Evolutionary conservation across 106 monocot genomes (phyloP), one percentile per base, ranked within the genome.

Genomic region (Posidonia australis): DNA sequence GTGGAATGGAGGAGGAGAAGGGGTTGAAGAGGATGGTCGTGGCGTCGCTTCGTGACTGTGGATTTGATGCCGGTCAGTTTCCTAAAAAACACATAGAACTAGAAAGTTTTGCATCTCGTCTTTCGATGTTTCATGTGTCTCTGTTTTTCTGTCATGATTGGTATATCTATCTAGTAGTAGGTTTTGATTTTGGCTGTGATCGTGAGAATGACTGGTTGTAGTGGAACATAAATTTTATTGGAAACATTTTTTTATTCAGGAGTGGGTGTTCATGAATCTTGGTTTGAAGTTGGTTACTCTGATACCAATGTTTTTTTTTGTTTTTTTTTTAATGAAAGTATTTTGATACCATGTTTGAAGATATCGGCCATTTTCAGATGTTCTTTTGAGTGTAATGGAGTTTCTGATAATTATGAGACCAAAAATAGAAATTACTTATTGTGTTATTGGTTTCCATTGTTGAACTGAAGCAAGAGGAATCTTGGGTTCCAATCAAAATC

Each of bases 11-110:
- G 60, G 74, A 26, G 2, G 70, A 65, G 61, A 6, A 32, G 2
- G 71, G 60, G 54, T 12, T 65, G 26, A 76, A 66, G 46, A 66
- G 61, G 46, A 65, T 67, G 43, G 48, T 90, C 17, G 36, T 79
- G 58, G 41, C 52, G 43, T 42, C 68, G 64, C 73, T 90, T 27
- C 54, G 78, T 11, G 52, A 62, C 0, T 31, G 23, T 10, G 86
- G 83, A 2, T 72, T 78, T 18, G 78, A 90, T 55, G 86, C 90
- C 14, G 90, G 90, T 83, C 25, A 60, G 70, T 60, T 30, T 29
- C 25, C 53, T 1, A 24, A 12, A 10, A 16, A 54, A 2, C 21
- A 14, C 52, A 10, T 11, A 36, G 5, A 36, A 36, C 7, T 36
- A 36, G 36, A 7, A 36, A 36, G 36, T n/a, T n/a, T n/a, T n/a